Evolutionary conservation across 106 monocot genomes (phyloP), one percentile per base, ranked within the genome.

Genomic region (Gastrodia elata): DNA sequence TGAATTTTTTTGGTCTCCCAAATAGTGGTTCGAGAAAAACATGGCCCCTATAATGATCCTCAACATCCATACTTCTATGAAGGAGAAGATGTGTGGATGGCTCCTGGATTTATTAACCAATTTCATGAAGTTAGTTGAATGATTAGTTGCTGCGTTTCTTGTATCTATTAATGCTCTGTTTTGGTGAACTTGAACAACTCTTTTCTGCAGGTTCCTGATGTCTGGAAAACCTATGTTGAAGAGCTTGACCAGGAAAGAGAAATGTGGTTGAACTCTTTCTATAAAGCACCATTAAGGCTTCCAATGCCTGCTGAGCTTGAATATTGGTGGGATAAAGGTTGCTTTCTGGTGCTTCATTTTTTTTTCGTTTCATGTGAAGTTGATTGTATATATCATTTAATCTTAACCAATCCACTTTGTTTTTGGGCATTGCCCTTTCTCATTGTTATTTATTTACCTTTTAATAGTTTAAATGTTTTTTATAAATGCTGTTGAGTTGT

Each of bases 261-360:
- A 65, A 81, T 89, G 89, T 89, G 89, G 92, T 81, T 92, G 39
- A 89, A 87, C 73, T 92, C 92, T 74, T 92, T 92, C 67, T 83
- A 92, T 40, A 92, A 89, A 79, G 75, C 92, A 44, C 92, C 89
- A 74, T 64, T 92, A 44, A 78, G 92, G 73, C 78, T 92, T 71
- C 92, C 89, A 28, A 89, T 92, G 92, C 92, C 92, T 73, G 88
- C 92, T 27, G 92, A 92, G 77, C 92, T 92, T 71, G 88, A 89
- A 76, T 83, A 89, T 80, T 92, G 88, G 92, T 89, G 92, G 92
- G 80, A 82, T 74, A 86, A 83, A 84, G 89, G 92, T 92, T 71
- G 27, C n/a, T n/a, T n/a, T n/a, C 39, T 34, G n/a, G 42, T 30
- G 27, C 14, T 75, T 57, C 25, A 22, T 18, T 69, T 2, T 33